phyloP scores from a whole-genome alignment of 73 alveolate species.

The Effrenium voratum region DNA sequence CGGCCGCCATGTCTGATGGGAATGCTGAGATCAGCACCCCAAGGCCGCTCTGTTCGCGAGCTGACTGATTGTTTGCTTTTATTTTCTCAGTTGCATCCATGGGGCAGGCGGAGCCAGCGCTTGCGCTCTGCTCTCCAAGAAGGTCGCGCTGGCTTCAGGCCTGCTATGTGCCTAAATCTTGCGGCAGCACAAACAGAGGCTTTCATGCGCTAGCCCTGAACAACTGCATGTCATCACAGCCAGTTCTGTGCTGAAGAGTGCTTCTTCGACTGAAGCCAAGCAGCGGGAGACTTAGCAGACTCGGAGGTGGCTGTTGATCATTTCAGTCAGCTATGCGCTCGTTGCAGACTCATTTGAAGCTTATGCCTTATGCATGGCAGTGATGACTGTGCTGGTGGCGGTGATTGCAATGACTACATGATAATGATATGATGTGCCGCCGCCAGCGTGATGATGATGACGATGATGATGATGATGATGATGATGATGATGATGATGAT shows the following conservation, averaged over 20 bases:
- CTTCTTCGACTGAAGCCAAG: slow-evolving; percentile 4
- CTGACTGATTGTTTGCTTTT: too few species aligned
- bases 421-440: too few species aligned
- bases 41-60: too few species aligned
- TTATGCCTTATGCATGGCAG: neutral
- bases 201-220: neutral
- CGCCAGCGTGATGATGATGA: too few species aligned
- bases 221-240: neutral
- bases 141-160: slow-evolving; percentile 82
- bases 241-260: slow-evolving; percentile 73
- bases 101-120: slow-evolving; percentile 81
- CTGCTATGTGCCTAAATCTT: neutral
- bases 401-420: neutral
- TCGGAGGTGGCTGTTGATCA: too few species aligned
- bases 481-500: too few species aligned
- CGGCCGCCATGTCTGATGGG: too few species aligned
- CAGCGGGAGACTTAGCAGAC: slow-evolving; percentile 29
- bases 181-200: too few species aligned
- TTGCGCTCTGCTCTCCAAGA: slow-evolving; percentile 70
- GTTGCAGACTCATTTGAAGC: neutral
- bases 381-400: neutral
- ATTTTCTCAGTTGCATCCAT: too few species aligned
- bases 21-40: neutral
- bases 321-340: too few species aligned
- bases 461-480: too few species aligned